Conservation (phyloP, 78 protist genomes). For the Andalucia godoyi region DNA sequence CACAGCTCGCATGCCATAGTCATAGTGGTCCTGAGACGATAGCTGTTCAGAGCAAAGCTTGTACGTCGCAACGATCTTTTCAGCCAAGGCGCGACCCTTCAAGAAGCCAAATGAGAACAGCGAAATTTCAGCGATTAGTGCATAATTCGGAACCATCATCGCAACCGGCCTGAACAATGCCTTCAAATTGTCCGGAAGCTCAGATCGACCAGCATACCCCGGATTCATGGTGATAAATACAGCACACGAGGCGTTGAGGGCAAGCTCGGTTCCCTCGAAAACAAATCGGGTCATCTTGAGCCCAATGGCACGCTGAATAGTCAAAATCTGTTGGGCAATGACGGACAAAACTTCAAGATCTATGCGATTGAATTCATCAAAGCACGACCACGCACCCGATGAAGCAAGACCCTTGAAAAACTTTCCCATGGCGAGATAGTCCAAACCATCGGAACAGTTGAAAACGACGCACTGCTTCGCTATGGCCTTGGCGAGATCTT, state of each 20-base stretch:
- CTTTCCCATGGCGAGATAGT: slow-evolving; percentile 52
- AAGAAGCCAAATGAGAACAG: slow-evolving; percentile 70
- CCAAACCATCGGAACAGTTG: slow-evolving; percentile 67
- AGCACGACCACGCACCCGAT: slow-evolving; percentile 76
- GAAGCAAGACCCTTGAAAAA: slow-evolving; percentile 55
- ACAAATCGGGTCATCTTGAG: background rate
- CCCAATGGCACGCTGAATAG: slow-evolving; percentile 51
- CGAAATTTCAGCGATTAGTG: slow-evolving; percentile 66
- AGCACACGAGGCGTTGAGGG: slow-evolving; percentile 27
- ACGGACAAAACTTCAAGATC: slow-evolving; percentile 76
- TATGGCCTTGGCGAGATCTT: slow-evolving; percentile 72
- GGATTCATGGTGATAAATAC: slow-evolving; percentile 86
- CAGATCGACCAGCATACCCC: slow-evolving; percentile 46
- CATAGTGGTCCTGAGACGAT: slow-evolving; percentile 80
- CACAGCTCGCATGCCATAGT: slow-evolving; percentile 81
- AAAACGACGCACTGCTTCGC: slow-evolving; percentile 77
- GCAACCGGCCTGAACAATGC: slow-evolving; percentile 68
- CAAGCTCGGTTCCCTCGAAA: slow-evolving; percentile 21
- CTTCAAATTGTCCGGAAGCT: slow-evolving; percentile 50
- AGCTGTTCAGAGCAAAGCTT: slow-evolving; percentile 72
- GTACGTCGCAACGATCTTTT: slow-evolving; percentile 71
- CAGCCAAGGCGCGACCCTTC: slow-evolving; percentile 30
- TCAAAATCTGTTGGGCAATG: slow-evolving; percentile 65
- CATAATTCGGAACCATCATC: slow-evolving; percentile 70
- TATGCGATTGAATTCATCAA: slow-evolving; percentile 85